These are phyloP conservation scores for Fusarium transvaalense DNA, from an alignment of 2,329 filamentous ascomycete genomes.

Conservation along the genomic window DNA sequence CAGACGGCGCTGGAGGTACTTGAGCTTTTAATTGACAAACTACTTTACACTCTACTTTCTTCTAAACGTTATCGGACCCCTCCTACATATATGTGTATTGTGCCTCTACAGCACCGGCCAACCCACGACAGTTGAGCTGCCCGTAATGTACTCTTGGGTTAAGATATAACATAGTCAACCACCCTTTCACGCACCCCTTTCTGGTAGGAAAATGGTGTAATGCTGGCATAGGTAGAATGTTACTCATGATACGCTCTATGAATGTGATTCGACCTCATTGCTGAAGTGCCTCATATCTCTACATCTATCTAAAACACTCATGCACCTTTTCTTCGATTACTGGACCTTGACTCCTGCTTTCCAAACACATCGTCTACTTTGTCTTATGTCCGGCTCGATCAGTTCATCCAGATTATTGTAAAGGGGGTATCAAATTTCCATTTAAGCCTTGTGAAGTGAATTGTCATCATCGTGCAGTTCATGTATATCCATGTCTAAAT, in stretches of 20 bases:
- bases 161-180: too few relatives aligned
- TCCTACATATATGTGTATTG: constrained; percentile 42
- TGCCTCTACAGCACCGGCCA: constrained; percentile 7
- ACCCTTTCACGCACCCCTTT: too few relatives aligned
- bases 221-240: too few relatives aligned
- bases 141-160: too few relatives aligned
- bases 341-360: background rate
- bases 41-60: constrained; percentile 33
- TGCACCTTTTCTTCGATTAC: background rate
- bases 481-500: constrained; percentile 57
- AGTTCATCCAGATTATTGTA: constrained; percentile 17
- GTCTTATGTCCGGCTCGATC: background rate
- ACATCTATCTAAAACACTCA: background rate
- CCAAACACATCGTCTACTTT: background rate
- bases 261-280: background rate
- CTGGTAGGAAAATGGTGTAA: too few relatives aligned
- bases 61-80: constrained; percentile 2
- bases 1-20: constrained; percentile 36
- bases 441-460: constrained; percentile 43
- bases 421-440: constrained; percentile 51
- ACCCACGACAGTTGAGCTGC: too few relatives aligned
- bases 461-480: constrained; percentile 46
- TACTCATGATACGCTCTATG: constrained; percentile 6
- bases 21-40: constrained; percentile 40
- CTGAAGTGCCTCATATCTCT: background rate